phyloP scores from a whole-genome alignment of 1,139 yeast species.

The Pichia norvegensis region DNA sequence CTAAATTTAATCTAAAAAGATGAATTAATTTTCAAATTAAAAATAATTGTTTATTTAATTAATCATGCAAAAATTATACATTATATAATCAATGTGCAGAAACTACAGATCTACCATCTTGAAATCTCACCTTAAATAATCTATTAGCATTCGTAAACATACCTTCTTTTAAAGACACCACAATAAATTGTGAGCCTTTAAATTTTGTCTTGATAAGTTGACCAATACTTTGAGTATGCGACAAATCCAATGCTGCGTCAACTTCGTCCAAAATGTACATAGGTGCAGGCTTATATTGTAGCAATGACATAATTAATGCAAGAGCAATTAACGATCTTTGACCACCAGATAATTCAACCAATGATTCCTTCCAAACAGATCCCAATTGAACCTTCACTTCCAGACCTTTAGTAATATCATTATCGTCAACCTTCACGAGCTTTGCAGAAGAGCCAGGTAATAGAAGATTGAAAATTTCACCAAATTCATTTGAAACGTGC shows the following conservation, averaged over 20 bases:
- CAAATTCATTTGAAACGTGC: constrained; percentile 83
- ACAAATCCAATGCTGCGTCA: constrained; percentile 94
- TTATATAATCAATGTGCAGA: constrained; percentile 26
- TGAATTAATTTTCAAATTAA: too few species aligned
- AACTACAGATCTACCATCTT: constrained; percentile 94
- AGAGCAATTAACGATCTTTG: constrained; percentile 91
- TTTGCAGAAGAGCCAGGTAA: constrained; percentile 89
- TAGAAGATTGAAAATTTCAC: constrained; percentile 82
- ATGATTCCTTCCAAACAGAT: constrained; percentile 89
- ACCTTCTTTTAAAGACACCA: constrained; percentile 94
- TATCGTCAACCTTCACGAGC: constrained; percentile 67
- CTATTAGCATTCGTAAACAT: constrained; percentile 97
- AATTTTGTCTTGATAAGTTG: constrained; percentile 91
- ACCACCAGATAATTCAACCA: constrained; percentile 95
- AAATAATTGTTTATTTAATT: too few species aligned
- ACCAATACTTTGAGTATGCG: constrained; percentile 97
- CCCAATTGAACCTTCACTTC: constrained; percentile 91
- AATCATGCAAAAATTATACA: too few species aligned
- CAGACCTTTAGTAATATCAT: constrained; percentile 80
- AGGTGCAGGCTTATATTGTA: constrained; percentile 94
- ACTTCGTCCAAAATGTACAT: constrained; percentile 98
- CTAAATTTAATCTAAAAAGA: too few species aligned
- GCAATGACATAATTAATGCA: constrained; percentile 90
- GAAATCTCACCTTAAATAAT: constrained; percentile 87
- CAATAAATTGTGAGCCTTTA: constrained; percentile 92